These are phyloP conservation scores for Licmophora abbreviata DNA, from an alignment of 108 stramenopile species.

Conservation along the genomic window DNA sequence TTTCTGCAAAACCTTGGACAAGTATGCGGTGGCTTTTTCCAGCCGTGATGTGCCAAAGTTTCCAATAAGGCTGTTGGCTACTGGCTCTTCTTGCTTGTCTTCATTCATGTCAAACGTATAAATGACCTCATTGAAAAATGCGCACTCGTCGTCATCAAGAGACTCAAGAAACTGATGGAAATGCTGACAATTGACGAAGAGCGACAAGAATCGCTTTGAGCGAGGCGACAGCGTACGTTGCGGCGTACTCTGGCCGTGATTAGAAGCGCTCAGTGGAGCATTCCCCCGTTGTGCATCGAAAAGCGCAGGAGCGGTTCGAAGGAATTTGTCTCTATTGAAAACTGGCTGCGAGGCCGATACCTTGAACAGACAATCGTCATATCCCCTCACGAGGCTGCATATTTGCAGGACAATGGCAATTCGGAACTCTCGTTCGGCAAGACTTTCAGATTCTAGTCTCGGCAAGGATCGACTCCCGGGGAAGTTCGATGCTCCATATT, in stretches of 20 bases:
- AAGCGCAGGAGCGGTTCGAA: slow-evolving; percentile 67
- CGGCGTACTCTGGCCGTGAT: background rate
- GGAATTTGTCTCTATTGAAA: slow-evolving; percentile 79
- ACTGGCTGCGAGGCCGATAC: slow-evolving; percentile 65
- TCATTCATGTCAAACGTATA: slow-evolving; percentile 32
- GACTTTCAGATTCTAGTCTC: slow-evolving; percentile 64
- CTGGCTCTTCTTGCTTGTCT: slow-evolving; percentile 19
- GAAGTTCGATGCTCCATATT: slow-evolving; percentile 32
- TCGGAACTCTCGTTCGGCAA: slow-evolving; percentile 75
- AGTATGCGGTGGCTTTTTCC: slow-evolving; percentile 31
- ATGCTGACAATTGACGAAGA: slow-evolving; percentile 75
- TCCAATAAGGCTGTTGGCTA: slow-evolving; percentile 16
- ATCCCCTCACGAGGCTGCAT: slow-evolving; percentile 69
- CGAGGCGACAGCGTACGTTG: slow-evolving; percentile 51
- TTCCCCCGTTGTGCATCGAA: slow-evolving; percentile 56
- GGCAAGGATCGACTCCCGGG: slow-evolving; percentile 46
- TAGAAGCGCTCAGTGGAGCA: slow-evolving; percentile 13
- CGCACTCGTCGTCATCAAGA: slow-evolving; percentile 40
- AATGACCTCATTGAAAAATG: slow-evolving; percentile 82
- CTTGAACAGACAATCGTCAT: slow-evolving; percentile 72
- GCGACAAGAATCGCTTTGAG: slow-evolving; percentile 71
- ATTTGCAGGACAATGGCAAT: slow-evolving; percentile 74
- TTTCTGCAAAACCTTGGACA: slow-evolving; percentile 50
- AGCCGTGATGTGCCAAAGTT: slow-evolving; percentile 22
- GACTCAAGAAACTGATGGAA: slow-evolving; percentile 74